Evolutionary conservation across 306 rosid genomes (phyloP), one percentile per base, ranked within the genome.

Genomic region (Abrus pulchellus): DNA sequence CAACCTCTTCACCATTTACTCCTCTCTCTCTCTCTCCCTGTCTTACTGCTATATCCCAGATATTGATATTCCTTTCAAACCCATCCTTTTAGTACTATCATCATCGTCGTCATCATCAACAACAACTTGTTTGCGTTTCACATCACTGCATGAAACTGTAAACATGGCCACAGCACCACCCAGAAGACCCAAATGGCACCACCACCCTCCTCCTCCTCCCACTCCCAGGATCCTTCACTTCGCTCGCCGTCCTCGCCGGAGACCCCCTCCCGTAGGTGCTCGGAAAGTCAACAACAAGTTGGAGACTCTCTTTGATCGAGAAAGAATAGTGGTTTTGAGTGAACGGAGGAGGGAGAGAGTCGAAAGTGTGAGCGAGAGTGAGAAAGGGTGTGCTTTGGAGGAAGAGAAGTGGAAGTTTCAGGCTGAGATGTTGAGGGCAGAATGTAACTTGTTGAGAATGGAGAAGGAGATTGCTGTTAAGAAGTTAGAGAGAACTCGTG

Each of bases 341-440:
- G 77, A 83, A 79, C 81, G 89, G 74, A 89, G 94, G 32, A 80
- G 86, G 78, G 97, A 68, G 92, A 77, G 93, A 73, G 94, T 89
- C 29, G 83, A 72, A 57, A 85, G 62, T 40, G 5, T 5, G 9
- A 8, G 5, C 1, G 48, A 20, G 50, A 20, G 48, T n/a, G 11
- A 5, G 4, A 2, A 63, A 12, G 75, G 82, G 68, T 59, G 62
- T 66, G 84, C 9, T 13, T 61, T 82, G 77, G 97, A 88, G 45
- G 97, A 91, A 79, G 93, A 90, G 65, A 93, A 89, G 63, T 93
- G 99, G 97, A 87, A 92, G 89, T 91, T 95, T 88, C 96, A 91
- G 79, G 96, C 93, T 0, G 99, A 95, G 80, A 91, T 93, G 92
- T 69, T 95, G 90, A 95, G 98, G 61, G 97, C 98, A 0, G 99